These are phyloP conservation scores for Crucibulum parvulum DNA, from an alignment of 1,284 basidiomycete genomes.

Conservation along the genomic window DNA sequence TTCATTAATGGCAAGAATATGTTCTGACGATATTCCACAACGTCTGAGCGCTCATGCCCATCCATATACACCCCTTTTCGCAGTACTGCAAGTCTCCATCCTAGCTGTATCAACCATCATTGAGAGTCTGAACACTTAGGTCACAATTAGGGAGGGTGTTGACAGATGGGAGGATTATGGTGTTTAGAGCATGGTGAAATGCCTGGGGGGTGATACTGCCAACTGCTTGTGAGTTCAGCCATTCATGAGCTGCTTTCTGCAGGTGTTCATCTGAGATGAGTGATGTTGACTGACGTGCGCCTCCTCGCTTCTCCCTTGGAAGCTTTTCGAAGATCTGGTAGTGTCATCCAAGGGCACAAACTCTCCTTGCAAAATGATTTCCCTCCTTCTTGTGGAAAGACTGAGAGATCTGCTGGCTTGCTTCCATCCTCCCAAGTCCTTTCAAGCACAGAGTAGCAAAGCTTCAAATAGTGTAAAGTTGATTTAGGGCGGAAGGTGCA, in stretches of 20 bases:
- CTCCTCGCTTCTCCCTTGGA: too few species aligned
- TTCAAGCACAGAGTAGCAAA: too few species aligned
- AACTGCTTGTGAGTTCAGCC: conserved; percentile 7
- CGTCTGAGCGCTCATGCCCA: conserved; percentile 16
- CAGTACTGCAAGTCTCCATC: background rate
- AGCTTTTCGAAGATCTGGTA: too few species aligned
- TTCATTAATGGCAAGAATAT: conserved; percentile 5
- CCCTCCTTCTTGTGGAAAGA: too few species aligned
- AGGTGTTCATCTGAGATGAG: background rate
- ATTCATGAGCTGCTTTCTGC: background rate
- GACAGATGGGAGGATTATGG: conserved; percentile 31
- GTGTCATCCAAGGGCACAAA: too few species aligned
- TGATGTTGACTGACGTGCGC: too few species aligned
- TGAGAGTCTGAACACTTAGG: conserved; percentile 24
- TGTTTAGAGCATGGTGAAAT: conserved; percentile 31
- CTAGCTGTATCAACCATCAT: background rate
- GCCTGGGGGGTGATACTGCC: conserved; percentile 33
- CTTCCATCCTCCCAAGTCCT: too few species aligned
- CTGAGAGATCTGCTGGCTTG: too few species aligned
- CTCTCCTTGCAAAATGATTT: too few species aligned
- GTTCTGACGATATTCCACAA: conserved; percentile 8
- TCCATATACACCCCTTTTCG: conserved; percentile 20
- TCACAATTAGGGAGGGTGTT: conserved; percentile 21
- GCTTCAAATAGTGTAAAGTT: too few species aligned
- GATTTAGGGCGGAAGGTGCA: too few species aligned